phyloP scores from a whole-genome alignment of 2,329 filamentous ascomycete genomes.

The Hymenoscyphus repandus region DNA sequence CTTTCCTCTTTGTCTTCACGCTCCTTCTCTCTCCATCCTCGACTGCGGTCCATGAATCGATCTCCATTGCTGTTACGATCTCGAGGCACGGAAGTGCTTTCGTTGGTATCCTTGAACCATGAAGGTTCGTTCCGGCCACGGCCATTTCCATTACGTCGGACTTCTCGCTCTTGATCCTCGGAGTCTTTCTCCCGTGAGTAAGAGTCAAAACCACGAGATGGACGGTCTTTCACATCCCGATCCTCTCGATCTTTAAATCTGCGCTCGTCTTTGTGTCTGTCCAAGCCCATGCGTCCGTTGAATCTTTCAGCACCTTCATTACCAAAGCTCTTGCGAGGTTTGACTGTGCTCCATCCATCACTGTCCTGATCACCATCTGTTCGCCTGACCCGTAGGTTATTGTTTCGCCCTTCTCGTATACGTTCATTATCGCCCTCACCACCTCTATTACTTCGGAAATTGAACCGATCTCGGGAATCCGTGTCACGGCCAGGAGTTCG shows the following conservation, averaged over 20 bases:
- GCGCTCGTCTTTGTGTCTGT: slow-evolving; percentile 37
- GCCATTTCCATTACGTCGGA: slow-evolving; percentile 58
- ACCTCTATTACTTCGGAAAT: slow-evolving; percentile 46
- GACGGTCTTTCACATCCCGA: slow-evolving; percentile 46
- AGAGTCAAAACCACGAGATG: slow-evolving; percentile 45
- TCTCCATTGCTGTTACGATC: slow-evolving; percentile 32
- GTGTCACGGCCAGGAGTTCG: slow-evolving; percentile 43
- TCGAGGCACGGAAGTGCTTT: slow-evolving; percentile 24
- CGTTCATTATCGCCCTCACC: slow-evolving; percentile 48
- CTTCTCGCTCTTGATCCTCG: slow-evolving; percentile 44
- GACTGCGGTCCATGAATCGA: slow-evolving; percentile 27
- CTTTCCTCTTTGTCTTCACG: slow-evolving; percentile 22
- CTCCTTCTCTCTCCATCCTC: slow-evolving; percentile 37
- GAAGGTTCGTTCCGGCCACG: slow-evolving; percentile 64
- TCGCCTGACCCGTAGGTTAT: slow-evolving; percentile 45
- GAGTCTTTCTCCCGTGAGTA: slow-evolving; percentile 46
- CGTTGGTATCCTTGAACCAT: slow-evolving; percentile 59
- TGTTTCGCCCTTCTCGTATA: slow-evolving; percentile 42
- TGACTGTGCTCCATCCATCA: slow-evolving; percentile 71
- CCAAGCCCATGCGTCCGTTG: slow-evolving; percentile 57
- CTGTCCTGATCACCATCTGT: slow-evolving; percentile 53
- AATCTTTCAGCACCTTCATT: slow-evolving; percentile 68
- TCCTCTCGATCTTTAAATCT: slow-evolving; percentile 48
- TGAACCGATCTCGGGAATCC: slow-evolving; percentile 54
- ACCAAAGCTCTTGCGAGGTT: slow-evolving; percentile 69